Percentiles rank a stretch among this genome's conserved stretches.
Conservation (phyloP, 495 filamentous ascomycete genomes). For the Platismatia glauca region DNA sequence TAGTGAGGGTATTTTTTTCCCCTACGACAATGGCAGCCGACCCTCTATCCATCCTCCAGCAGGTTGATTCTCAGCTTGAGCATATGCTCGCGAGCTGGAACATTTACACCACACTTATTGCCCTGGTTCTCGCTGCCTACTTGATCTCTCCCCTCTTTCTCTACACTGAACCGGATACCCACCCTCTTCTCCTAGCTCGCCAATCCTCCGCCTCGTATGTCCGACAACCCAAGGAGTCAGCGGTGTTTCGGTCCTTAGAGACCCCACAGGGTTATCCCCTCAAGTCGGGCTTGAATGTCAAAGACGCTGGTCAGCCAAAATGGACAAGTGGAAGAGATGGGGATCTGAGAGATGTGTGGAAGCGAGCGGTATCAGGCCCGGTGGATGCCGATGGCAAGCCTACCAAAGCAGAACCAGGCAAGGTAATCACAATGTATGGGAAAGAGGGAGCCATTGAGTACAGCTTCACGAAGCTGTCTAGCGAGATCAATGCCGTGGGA, state of each 20-base stretch:
- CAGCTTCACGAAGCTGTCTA: conserved; percentile 60
- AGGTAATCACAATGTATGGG: conserved; percentile 73
- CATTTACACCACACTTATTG: conserved; percentile 56
- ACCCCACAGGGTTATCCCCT: conserved; percentile 80
- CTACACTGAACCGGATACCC: conserved; percentile 70
- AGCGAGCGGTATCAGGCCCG: conserved; percentile 56
- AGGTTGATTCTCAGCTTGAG: conserved; percentile 60
- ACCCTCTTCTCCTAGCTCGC: conserved; percentile 80
- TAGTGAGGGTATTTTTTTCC: too few species aligned
- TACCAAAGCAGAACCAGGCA: conserved; percentile 56
- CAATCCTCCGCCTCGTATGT: conserved; percentile 71
- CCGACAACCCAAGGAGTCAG: conserved; percentile 73
- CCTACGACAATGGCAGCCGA: conserved; percentile 12
- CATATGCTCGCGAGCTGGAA: conserved; percentile 71
- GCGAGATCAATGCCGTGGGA: conserved; percentile 83
- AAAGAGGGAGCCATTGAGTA: conserved; percentile 63
- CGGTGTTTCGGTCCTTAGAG: conserved; percentile 69
- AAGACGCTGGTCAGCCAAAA: conserved; percentile 69
- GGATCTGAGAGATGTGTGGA: conserved; percentile 91
- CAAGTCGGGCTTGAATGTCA: conserved; percentile 73
- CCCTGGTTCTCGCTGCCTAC: conserved; percentile 48
- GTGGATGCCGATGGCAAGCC: conserved; percentile 49
- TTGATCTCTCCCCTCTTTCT: conserved; percentile 55
- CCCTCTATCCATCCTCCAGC: conserved; percentile 17
- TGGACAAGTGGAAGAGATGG: conserved; percentile 78